Base-by-base conservation (phyloP, 1,284 basidiomycete genomes). In the Trametes hirsuta region DNA sequence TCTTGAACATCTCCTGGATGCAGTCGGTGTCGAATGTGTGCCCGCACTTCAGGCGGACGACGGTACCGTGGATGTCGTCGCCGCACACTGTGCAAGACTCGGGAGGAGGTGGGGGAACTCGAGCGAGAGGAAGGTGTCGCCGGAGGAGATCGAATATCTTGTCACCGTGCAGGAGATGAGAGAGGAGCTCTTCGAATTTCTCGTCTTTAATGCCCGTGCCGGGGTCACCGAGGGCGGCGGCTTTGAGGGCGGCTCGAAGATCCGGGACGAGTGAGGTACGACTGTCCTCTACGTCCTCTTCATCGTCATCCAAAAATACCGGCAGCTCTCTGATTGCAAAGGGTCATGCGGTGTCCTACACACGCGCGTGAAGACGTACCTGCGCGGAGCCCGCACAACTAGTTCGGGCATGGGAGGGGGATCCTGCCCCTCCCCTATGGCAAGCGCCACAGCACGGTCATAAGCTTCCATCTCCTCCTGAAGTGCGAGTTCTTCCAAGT, bases 371-470 rank as follows among this genome's bases (percentile, higher is more conserved):
- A 30, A 4, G 1, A 30, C 30, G 30, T 1, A 30, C 30, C 30
- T 30, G 30, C 30, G 30, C 0, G 0, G 4, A 5, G 5, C 30
- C 30, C 30, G 30, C 30, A 0, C 30, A 30, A 30, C 8, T 30
- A 0, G 25, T 14, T 35, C 45, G 5, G 59, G 65, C 11, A 47
- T 42, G 1, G 62, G 54, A 14, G 68, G 65, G 10, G 62, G 64
- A 0, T 64, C 59, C 30, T 57, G 45, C 2, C 53, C 67, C 47
- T 68, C 64, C 0, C 64, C 55, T 2, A 70, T 47, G 2, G 68
- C 68, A 14, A 70, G 21, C 3, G 68, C 68, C 30, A 68, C 51
- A 35, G 62, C 61, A 14, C 54, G 63, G 52, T 70, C 66, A 44
- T 61, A 66, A 9, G 54, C 54, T 5, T 65, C 67, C 53, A 58